Evolutionary conservation across 768 basidiomycete genomes (phyloP).

Genomic region (Dendrothele bispora): DNA sequence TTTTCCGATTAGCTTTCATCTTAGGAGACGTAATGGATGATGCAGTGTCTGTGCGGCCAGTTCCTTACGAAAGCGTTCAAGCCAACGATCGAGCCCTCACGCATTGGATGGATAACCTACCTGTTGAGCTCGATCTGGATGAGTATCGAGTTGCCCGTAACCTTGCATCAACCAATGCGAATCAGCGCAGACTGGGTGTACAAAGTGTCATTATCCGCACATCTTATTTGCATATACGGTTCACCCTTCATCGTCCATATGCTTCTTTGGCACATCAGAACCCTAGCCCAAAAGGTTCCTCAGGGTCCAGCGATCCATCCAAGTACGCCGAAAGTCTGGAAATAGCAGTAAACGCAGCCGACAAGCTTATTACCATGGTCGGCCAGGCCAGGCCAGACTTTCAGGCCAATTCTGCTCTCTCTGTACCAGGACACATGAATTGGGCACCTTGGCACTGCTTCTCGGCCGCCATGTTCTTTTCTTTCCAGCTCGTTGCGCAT

Average conservation of each 20-base stretch:
- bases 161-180: constrained; percentile 59
- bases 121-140: constrained; percentile 72
- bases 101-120: constrained; percentile 78
- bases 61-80: constrained; percentile 71
- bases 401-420: constrained; percentile 62
- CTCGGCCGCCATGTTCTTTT: constrained; percentile 88
- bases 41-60: constrained; percentile 77
- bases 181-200: constrained; percentile 68
- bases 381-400: constrained; percentile 77
- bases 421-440: constrained; percentile 80
- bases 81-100: constrained; percentile 70
- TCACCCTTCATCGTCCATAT: constrained; percentile 81
- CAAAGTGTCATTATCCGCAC: constrained; percentile 81
- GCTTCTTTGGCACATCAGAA: constrained; percentile 36
- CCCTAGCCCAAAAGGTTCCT: constrained; percentile 21
- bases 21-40: constrained; percentile 86
- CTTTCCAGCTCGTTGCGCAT: constrained; percentile 82
- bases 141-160: constrained; percentile 74
- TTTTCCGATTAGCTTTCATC: constrained; percentile 75
- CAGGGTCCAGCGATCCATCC: constrained; percentile 31
- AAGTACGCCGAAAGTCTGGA: constrained; percentile 58
- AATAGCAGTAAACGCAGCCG: constrained; percentile 74
- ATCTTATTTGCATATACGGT: constrained; percentile 80
- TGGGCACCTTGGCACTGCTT: constrained; percentile 86
- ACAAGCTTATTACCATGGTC: constrained; percentile 76